Percentiles rank a stretch among this genome's conserved stretches.
Conservation (phyloP, 2,329 filamentous ascomycete species). For the Chrysosporium keratinophilum region DNA sequence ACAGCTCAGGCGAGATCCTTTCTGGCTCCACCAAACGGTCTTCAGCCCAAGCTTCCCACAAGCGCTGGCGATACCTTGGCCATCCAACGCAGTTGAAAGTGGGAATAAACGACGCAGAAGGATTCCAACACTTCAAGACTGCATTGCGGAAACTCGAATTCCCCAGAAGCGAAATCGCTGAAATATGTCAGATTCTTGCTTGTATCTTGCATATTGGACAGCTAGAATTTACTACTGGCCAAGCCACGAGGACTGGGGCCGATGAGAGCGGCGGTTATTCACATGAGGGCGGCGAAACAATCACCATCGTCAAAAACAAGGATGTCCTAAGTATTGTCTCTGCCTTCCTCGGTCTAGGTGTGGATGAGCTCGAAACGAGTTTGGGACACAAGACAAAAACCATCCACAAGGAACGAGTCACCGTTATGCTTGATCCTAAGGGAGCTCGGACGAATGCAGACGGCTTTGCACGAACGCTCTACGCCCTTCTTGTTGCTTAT, state of each 20-base stretch:
- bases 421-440: constrained; percentile 88
- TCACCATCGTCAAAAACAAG: constrained; percentile 87
- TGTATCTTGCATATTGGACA: constrained; percentile 95
- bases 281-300: constrained; percentile 77
- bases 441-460: constrained; percentile 87
- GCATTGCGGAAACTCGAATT: constrained; percentile 91
- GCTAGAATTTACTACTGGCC: constrained; percentile 78
- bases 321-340: constrained; percentile 77
- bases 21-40: constrained; percentile 42
- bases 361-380: constrained; percentile 71
- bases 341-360: constrained; percentile 82
- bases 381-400: constrained; percentile 96
- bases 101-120: constrained; percentile 89
- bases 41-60: constrained; percentile 49
- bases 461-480: constrained; percentile 83
- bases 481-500: constrained; percentile 86
- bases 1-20: constrained; percentile 35
- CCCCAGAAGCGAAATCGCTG: constrained; percentile 81
- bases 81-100: constrained; percentile 96
- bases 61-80: constrained; percentile 90
- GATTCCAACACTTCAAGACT: constrained; percentile 96
- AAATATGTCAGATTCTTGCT: constrained; percentile 90
- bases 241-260: constrained; percentile 64
- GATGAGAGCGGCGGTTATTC: constrained; percentile 96
- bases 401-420: constrained; percentile 91